Evolutionary conservation across 805 yeast species (phyloP).

Genomic region (Millerago galiae): DNA sequence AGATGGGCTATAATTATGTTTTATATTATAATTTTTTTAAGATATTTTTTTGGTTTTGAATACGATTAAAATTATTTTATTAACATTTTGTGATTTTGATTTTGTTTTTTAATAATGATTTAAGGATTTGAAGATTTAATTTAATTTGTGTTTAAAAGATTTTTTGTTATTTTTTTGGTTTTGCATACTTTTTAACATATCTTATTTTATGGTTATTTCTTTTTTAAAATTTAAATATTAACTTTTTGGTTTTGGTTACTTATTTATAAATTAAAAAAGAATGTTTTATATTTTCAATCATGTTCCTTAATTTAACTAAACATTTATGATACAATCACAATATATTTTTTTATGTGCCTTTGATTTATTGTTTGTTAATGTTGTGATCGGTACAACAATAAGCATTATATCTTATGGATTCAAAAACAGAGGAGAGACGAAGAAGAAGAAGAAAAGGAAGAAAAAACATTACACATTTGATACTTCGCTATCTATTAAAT

Average conservation of each 20-base stretch:
- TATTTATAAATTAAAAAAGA: too few species aligned
- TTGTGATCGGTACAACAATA: too few species aligned
- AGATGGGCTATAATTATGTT: neutral
- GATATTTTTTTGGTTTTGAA: constrained; percentile 1
- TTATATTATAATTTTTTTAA: neutral
- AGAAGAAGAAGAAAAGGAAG: too few species aligned
- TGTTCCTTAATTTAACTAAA: neutral
- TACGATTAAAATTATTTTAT: neutral
- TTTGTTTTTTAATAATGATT: neutral
- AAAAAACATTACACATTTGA: too few species aligned
- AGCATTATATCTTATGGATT: too few species aligned
- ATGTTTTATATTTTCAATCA: neutral
- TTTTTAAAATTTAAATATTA: neutral
- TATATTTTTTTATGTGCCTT: neutral
- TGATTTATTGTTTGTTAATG: neutral
- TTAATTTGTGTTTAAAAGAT: neutral
- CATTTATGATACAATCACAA: neutral
- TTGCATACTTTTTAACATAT: neutral
- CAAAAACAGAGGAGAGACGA: too few species aligned
- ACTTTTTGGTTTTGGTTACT: neutral
- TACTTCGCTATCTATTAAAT: neutral
- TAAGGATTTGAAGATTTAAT: neutral
- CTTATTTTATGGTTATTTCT: neutral
- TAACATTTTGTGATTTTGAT: neutral
- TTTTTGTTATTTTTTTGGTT: neutral